These are phyloP conservation scores for Datura wrightii DNA, from an alignment of 257 asterid genomes.

Conservation along the genomic window DNA sequence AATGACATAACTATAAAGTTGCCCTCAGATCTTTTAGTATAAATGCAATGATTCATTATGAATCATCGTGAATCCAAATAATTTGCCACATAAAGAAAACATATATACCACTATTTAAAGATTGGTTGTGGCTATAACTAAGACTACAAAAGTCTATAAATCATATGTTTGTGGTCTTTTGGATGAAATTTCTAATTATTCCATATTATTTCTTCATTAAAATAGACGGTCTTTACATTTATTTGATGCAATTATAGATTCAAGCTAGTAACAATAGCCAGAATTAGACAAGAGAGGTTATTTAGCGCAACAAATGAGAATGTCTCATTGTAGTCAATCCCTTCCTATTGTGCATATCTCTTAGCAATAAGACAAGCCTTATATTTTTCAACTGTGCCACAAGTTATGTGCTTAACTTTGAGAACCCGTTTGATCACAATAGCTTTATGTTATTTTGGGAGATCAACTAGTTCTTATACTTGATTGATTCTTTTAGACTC, in stretches of 20 bases:
- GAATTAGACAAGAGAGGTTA: background rate
- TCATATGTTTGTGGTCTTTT: no score
- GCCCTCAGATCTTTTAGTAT: no score
- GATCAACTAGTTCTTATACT: background rate
- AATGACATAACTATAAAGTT: no score
- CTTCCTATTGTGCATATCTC: background rate
- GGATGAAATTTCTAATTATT: no score
- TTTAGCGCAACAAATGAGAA: background rate
- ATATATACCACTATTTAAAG: no score
- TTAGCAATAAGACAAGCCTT: background rate
- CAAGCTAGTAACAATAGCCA: background rate
- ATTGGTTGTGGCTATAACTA: no score
- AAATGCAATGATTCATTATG: no score
- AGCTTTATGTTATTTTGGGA: background rate
- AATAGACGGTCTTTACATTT: background rate
- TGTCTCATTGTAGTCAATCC: background rate
- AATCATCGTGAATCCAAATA: no score
- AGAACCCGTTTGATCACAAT: background rate
- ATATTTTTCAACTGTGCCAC: no score
- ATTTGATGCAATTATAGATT: no score
- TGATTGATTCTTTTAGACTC: background rate
- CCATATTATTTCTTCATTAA: background rate
- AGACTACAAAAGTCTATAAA: no score
- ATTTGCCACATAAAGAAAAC: no score
- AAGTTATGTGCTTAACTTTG: background rate